These are phyloP conservation scores for Pseudogymnoascus sp. DNA, from an alignment of 2,329 filamentous ascomycete species.

Conservation along the genomic window DNA sequence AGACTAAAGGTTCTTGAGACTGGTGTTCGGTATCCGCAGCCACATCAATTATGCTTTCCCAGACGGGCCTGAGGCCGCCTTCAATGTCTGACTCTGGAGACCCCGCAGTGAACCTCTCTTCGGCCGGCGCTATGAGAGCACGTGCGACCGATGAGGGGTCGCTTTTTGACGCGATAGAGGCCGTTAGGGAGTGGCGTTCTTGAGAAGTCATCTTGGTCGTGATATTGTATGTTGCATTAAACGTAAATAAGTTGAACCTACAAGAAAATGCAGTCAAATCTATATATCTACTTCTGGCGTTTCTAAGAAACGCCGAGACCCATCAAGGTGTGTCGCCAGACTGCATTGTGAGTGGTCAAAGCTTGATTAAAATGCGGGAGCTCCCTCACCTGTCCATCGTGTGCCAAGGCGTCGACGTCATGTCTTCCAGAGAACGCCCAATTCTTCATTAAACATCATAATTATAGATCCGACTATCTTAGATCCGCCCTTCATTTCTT, in stretches of 20 bases:
- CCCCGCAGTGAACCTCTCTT: neutral
- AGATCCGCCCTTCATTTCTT: neutral
- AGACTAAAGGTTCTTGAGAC: constrained; percentile 19
- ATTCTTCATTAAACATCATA: neutral
- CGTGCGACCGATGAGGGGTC: neutral
- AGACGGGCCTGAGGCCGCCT: constrained; percentile 60
- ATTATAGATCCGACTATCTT: neutral
- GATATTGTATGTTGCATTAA: neutral
- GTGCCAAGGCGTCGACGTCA: neutral
- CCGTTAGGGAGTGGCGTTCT: neutral
- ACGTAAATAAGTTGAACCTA: neutral
- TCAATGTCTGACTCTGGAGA: constrained; percentile 55
- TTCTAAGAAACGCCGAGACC: neutral
- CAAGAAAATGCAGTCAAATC: neutral
- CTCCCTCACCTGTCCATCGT: neutral
- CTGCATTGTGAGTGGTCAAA: neutral
- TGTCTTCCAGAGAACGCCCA: neutral
- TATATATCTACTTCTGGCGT: neutral
- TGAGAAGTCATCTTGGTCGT: neutral
- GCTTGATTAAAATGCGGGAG: neutral
- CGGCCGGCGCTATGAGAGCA: neutral
- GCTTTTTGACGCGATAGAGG: neutral
- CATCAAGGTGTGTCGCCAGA: neutral
- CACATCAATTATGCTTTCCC: constrained; percentile 19
- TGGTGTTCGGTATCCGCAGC: constrained; percentile 18